Evolutionary conservation across 176 grass and related monocot species (phyloP), one percentile per base, ranked within the genome.

Genomic region (Cenchrus fungigraminus): DNA sequence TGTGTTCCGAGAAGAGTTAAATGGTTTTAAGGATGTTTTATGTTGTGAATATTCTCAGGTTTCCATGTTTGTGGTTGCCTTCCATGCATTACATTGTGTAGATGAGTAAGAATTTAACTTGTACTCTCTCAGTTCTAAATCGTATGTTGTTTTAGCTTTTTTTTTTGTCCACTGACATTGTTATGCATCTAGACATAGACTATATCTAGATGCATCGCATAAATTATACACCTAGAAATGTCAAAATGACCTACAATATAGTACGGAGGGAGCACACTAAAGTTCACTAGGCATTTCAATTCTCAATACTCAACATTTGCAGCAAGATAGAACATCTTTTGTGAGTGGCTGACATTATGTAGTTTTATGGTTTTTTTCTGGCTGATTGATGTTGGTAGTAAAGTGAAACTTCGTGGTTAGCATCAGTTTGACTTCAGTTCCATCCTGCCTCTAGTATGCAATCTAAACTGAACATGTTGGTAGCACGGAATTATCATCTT

Each of bases 11-110:
- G 9, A 67, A 77, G 25, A 77, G 19, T 49, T 37, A 57, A 71
- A 46, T 74, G 47, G 6, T 63, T 81, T 77, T 59, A 0, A 54
- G 17, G 9, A 47, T 52, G 34, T 79, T 79, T 34, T 51, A 10
- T 19, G 70, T 17, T 58, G 37, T 55, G 28, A 66, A 22, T 49
- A 88, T 57, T 64, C 8, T 55, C 4, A 63, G 1, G 53, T 50
- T 58, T 79, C 79, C 59, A 79, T 60, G 28, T 58, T 77, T 8
- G 70, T 58, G 65, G 19, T 72, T 37, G 65, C 8, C 32, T 29
- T 66, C 19, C 66, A 14, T 66, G 12, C 17, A 15, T 37, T 42
- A 0, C 43, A 16, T 31, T 56, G 5, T 51, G 14, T 71, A 4
- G 47, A n/a, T 37, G 10, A 73, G 15, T 83, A 19, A 56, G 2